Percentiles rank a stretch among this genome's conserved stretches.
phyloP scores from a whole-genome alignment of 371 early-diverging fungal species.

The Umbelopsis sp. region DNA sequence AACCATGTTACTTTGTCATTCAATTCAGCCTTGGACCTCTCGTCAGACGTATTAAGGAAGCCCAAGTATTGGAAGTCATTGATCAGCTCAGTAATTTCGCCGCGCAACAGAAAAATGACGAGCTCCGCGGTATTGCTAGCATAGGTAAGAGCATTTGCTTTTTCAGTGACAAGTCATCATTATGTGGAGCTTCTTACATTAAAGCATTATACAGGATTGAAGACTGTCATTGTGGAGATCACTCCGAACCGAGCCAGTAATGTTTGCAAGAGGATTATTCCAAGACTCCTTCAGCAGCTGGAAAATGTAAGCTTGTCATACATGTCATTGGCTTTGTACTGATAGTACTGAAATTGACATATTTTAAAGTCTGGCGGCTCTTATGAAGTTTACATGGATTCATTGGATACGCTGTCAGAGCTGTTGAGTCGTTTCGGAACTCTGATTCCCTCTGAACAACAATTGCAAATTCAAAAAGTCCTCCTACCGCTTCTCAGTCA shows the following conservation, averaged over 20 bases:
- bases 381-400: conserved; percentile 81
- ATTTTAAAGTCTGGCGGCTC: conserved; percentile 44
- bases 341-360: background rate
- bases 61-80: conserved; percentile 68
- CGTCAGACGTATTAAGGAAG: conserved; percentile 72
- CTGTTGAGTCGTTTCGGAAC: conserved; percentile 78
- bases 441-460: conserved; percentile 53
- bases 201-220: conserved; percentile 53
- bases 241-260: conserved; percentile 44
- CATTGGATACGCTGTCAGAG: conserved; percentile 85
- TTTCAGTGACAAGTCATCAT: background rate
- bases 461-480: conserved; percentile 62
- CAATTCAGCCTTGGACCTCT: conserved; percentile 71
- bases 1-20: background rate
- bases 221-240: conserved; percentile 80
- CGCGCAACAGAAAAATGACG: conserved; percentile 59
- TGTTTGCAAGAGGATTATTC: conserved; percentile 64
- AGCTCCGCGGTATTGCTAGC: conserved; percentile 78
- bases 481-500: conserved; percentile 74
- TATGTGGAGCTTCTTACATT: background rate
- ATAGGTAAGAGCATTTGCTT: conserved; percentile 55
- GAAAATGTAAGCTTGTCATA: conserved; percentile 48
- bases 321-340: background rate
- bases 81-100: conserved; percentile 66
- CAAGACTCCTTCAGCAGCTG: conserved; percentile 63